Evolutionary conservation across 2,329 filamentous ascomycete genomes (phyloP).

Genomic region (Ophiostoma angusticollis): DNA sequence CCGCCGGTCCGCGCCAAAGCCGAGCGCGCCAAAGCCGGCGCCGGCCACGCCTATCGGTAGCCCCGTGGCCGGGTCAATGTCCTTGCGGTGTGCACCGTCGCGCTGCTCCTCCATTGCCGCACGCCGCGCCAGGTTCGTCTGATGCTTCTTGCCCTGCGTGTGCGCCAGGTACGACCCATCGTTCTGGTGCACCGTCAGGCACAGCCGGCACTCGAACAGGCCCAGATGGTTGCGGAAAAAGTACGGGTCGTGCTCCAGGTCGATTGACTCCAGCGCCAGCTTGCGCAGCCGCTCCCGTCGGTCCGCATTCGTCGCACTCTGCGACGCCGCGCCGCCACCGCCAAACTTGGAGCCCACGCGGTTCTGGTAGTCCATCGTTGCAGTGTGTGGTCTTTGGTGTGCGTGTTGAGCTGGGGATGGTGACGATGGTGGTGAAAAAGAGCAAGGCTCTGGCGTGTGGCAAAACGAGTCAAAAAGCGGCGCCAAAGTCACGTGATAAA

Average conservation of each 20-base stretch:
- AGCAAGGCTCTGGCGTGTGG: too few relatives aligned
- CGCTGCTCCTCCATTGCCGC: constrained; percentile 94
- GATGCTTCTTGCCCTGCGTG: constrained; percentile 96
- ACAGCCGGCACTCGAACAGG: constrained; percentile 93
- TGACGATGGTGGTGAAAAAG: background rate
- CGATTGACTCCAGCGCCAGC: constrained; percentile 95
- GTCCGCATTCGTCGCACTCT: constrained; percentile 89
- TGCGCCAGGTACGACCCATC: constrained; percentile 98
- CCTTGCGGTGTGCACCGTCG: constrained; percentile 61
- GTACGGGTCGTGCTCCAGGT: constrained; percentile 98
- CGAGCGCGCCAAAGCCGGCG: constrained; percentile 42
- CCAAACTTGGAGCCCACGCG: constrained; percentile 96
- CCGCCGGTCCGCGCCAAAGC: constrained; percentile 45
- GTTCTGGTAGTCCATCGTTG: constrained; percentile 64
- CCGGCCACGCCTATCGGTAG: constrained; percentile 66
- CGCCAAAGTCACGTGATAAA: background rate
- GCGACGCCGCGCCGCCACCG: constrained; percentile 88
- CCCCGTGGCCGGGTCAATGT: constrained; percentile 55
- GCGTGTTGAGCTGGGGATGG: background rate
- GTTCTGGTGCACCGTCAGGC: constrained; percentile 95
- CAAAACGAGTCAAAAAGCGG: background rate
- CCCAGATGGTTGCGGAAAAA: constrained; percentile 99
- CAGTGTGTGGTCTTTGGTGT: background rate
- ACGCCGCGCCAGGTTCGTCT: constrained; percentile 91
- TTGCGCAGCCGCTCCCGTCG: constrained; percentile 93